Base-by-base conservation (phyloP, 2,329 filamentous ascomycete species). In the Fusarium sp. region DNA sequence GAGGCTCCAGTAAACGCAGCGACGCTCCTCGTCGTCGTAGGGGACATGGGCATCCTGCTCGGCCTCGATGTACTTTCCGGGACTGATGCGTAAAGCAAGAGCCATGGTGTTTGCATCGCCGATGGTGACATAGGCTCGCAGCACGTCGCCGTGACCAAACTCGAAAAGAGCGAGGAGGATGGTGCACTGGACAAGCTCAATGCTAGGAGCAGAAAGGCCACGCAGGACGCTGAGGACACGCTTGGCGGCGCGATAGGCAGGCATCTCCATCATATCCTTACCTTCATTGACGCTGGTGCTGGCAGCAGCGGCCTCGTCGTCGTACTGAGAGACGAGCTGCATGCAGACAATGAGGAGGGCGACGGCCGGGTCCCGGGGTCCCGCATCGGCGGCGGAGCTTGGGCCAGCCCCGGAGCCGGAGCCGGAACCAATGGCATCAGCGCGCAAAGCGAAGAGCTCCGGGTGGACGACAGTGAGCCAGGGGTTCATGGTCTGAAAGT, bases 381-480 rank as follows among this genome's bases (percentile, higher is more conserved):
- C 66, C 41, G 70, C 54, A 48, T 63, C 76, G 34, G 76, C 50
- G 32, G 50, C 64, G 56, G 70, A 52, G 32, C 67, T 62, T 30
- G 67, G 34, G 14, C 20, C 63, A 48, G 68, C 23, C 37, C 41
- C 57, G 52, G 69, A 54, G 23, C 58, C 56, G 27, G 69, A 34
- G 25, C 16, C 68, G 50, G 70, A 37, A 43, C 52, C 62, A 37
- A 70, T 66, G 41, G 18, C 68, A 18, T 79, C 74, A 27, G 72
- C 70, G 58, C 82, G 80, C 27, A 78, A 77, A 66, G 80, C 77
- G 71, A 86, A 84, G 64, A 84, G 78, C 25, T 78, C 80, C 9
- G 81, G 84, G 64, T 86, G 84, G 23, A 86, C 79, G 30, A 84
- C 80, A 16, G 82, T 82, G 61, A 83, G 82, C 84, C 85, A 86